These are phyloP conservation scores for Metarhizium robertsii DNA, from an alignment of 2,329 filamentous ascomycete species.

Conservation along the genomic window DNA sequence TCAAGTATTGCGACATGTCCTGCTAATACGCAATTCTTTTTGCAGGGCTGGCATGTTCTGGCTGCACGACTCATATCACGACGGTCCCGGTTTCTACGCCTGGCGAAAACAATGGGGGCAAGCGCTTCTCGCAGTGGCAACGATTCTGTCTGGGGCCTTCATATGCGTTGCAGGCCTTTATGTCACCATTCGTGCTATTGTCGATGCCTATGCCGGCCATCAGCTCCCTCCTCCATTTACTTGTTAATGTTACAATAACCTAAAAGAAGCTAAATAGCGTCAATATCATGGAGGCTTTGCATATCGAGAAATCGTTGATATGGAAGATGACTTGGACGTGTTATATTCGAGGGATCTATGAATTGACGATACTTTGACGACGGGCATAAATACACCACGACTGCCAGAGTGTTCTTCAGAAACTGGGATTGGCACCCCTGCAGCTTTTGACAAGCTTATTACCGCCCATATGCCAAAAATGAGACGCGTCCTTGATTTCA, in stretches of 20 bases:
- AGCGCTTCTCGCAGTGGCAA: conserved; percentile 28
- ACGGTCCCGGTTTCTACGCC: conserved; percentile 25
- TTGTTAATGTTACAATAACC: neutral
- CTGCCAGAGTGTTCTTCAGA: no score
- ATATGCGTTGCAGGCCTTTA: conserved; percentile 40
- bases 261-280: neutral
- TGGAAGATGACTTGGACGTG: no score
- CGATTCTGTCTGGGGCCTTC: conserved; percentile 35
- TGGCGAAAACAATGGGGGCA: conserved; percentile 30
- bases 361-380: no score
- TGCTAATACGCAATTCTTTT: neutral
- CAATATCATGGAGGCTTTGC: no score
- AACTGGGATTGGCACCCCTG: no score
- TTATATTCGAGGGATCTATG: no score
- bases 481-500: no score
- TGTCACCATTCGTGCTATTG: conserved; percentile 30
- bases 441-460: no score
- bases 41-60: conserved; percentile 37
- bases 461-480: no score
- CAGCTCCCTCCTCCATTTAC: conserved; percentile 8
- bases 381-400: no score
- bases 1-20: neutral
- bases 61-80: conserved; percentile 38
- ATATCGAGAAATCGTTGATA: no score
- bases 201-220: conserved; percentile 12